Conservation (phyloP, 2,329 filamentous ascomycete species). For the Colletotrichum sp. region DNA sequence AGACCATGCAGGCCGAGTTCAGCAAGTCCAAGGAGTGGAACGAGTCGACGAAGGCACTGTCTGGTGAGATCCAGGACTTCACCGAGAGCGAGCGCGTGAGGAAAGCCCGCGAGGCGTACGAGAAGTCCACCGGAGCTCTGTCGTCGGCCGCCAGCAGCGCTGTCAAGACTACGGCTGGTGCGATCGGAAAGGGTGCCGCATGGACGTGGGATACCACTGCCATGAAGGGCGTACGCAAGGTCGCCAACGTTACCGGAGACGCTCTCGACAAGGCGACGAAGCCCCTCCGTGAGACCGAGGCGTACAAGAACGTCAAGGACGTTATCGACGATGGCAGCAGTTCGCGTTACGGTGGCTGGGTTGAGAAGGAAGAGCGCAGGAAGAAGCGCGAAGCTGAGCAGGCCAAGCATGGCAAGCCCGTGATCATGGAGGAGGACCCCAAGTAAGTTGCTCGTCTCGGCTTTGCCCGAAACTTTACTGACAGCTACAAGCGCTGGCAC, state of each 20-base stretch:
- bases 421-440: constrained; percentile 81
- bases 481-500: constrained; percentile 77
- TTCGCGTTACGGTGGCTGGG: constrained; percentile 94
- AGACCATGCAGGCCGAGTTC: constrained; percentile 93
- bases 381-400: constrained; percentile 79
- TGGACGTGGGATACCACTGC: constrained; percentile 98
- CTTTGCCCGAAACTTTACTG: constrained; percentile 28
- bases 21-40: constrained; percentile 99
- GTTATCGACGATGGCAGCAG: constrained; percentile 97
- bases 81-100: constrained; percentile 91
- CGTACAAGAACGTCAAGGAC: constrained; percentile 92
- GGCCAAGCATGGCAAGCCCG: constrained; percentile 48
- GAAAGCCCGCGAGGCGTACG: constrained; percentile 84
- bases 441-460: constrained; percentile 66
- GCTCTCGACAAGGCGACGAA: constrained; percentile 94
- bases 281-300: constrained; percentile 92
- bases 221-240: constrained; percentile 88
- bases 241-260: constrained; percentile 83
- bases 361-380: constrained; percentile 92
- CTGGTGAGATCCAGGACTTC: constrained; percentile 87
- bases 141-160: constrained; percentile 79
- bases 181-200: constrained; percentile 85
- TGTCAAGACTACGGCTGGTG: constrained; percentile 83
- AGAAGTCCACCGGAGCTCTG: constrained; percentile 83
- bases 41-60: constrained; percentile 94